Conservation (phyloP, 108 stramenopile species). For the Epithemia pelagica region DNA sequence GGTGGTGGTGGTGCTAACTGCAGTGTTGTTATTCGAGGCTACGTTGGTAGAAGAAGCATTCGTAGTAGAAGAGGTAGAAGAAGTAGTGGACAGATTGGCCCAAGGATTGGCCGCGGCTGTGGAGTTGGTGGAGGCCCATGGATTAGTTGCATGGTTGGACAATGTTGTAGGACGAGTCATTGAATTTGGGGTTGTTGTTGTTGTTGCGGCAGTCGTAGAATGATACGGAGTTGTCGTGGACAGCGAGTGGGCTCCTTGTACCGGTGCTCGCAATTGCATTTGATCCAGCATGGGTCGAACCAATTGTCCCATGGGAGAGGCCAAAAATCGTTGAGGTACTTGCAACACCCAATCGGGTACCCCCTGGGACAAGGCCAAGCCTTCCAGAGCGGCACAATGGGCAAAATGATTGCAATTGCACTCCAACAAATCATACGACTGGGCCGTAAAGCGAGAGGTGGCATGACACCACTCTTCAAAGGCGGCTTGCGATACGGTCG, state of each 20-base stretch:
- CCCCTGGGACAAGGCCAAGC: constrained; percentile 33
- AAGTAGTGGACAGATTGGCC: too few relatives aligned
- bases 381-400: constrained; percentile 54
- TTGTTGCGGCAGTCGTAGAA: too few relatives aligned
- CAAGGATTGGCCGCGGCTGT: constrained; percentile 9
- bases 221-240: too few relatives aligned
- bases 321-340: constrained; percentile 51
- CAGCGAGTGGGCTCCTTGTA: background rate
- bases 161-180: too few relatives aligned
- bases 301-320: constrained; percentile 67
- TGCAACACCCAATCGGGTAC: constrained; percentile 65
- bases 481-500: constrained; percentile 32
- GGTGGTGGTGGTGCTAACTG: background rate
- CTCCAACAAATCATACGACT: constrained; percentile 53
- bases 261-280: constrained; percentile 39
- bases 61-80: too few relatives aligned
- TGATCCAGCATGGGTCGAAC: constrained; percentile 65
- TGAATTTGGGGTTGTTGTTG: too few relatives aligned
- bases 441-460: constrained; percentile 21
- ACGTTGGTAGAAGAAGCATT: too few relatives aligned
- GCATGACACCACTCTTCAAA: constrained; percentile 63
- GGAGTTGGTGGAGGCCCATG: constrained; percentile 39
- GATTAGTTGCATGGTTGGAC: constrained; percentile 40
- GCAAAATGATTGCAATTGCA: constrained; percentile 74
- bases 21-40: too few relatives aligned